phyloP scores from a whole-genome alignment of 148 eudicot genomes.

The Camellia sinensis region DNA sequence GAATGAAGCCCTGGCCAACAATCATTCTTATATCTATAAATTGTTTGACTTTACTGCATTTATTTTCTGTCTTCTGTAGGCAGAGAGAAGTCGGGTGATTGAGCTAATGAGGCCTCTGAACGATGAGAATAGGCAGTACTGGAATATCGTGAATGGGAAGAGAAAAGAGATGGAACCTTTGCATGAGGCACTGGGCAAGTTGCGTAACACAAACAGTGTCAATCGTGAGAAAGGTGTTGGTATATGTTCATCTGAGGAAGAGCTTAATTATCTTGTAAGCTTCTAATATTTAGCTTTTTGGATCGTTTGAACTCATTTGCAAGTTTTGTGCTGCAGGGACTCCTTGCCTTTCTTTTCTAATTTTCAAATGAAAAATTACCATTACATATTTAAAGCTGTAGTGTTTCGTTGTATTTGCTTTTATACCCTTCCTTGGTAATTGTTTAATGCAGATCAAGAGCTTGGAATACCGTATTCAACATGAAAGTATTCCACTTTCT shows the following conservation, averaged over 20 bases:
- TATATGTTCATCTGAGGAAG: constrained; percentile 77
- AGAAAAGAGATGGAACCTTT: constrained; percentile 79
- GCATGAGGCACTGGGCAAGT: constrained; percentile 72
- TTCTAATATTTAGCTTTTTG: background rate
- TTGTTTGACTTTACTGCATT: background rate
- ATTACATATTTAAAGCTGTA: background rate
- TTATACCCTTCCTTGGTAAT: background rate
- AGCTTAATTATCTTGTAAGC: constrained; percentile 72
- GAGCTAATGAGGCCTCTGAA: constrained; percentile 40
- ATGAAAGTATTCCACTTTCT: constrained; percentile 61
- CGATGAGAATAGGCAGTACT: constrained; percentile 52
- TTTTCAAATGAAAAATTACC: background rate
- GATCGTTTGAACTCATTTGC: background rate
- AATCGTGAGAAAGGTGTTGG: constrained; percentile 48
- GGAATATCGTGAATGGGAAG: constrained; percentile 58
- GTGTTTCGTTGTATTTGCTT: background rate
- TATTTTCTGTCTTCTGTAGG: constrained; percentile 35
- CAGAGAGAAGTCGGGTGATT: constrained; percentile 39
- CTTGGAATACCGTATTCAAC: constrained; percentile 67
- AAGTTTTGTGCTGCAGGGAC: background rate
- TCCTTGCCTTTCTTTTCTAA: background rate
- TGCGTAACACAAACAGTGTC: constrained; percentile 47
- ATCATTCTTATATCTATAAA: background rate
- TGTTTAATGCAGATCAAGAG: constrained; percentile 51
- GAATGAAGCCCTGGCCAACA: background rate